Conservation (phyloP, 257 asterid species). For the Asclepias syriaca region DNA sequence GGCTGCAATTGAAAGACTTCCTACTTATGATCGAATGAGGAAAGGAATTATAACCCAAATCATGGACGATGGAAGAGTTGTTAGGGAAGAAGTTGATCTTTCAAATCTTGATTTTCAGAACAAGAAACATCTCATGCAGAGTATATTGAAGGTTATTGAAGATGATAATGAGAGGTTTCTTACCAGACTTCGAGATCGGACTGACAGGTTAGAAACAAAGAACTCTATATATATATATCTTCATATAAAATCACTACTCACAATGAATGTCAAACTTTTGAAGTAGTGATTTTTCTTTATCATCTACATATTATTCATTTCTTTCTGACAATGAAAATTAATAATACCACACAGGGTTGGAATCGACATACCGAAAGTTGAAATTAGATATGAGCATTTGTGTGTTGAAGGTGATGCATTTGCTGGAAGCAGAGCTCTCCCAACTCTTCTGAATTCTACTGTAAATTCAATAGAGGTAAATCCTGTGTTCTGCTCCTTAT, state of each 20-base stretch:
- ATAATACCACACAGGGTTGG: slow-evolving; percentile 43
- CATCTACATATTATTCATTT: not conserved
- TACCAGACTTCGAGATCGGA: slow-evolving; percentile 50
- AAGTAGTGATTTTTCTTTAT: too few species aligned
- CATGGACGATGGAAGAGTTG: slow-evolving; percentile 52
- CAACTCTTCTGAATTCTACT: slow-evolving; percentile 62
- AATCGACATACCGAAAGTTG: slow-evolving; percentile 52
- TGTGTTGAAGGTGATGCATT: slow-evolving; percentile 71
- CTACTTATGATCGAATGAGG: slow-evolving; percentile 67
- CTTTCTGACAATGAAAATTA: not conserved
- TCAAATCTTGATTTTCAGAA: slow-evolving; percentile 47
- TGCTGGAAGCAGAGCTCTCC: slow-evolving; percentile 74
- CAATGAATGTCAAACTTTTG: too few species aligned
- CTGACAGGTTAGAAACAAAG: slow-evolving; percentile 39
- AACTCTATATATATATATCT: too few species aligned
- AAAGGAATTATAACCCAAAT: slow-evolving; percentile 60
- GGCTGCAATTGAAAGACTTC: slow-evolving; percentile 90
- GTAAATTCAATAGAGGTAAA: slow-evolving; percentile 59
- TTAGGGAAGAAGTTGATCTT: slow-evolving; percentile 63
- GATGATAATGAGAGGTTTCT: slow-evolving; percentile 72
- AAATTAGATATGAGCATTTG: slow-evolving; percentile 57
- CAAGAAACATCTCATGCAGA: slow-evolving; percentile 65
- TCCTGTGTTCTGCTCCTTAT: not conserved
- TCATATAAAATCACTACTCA: too few species aligned
- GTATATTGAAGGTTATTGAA: slow-evolving; percentile 52